phyloP scores from a whole-genome alignment of 306 rosid genomes.

The Gynostemma pentaphyllum region DNA sequence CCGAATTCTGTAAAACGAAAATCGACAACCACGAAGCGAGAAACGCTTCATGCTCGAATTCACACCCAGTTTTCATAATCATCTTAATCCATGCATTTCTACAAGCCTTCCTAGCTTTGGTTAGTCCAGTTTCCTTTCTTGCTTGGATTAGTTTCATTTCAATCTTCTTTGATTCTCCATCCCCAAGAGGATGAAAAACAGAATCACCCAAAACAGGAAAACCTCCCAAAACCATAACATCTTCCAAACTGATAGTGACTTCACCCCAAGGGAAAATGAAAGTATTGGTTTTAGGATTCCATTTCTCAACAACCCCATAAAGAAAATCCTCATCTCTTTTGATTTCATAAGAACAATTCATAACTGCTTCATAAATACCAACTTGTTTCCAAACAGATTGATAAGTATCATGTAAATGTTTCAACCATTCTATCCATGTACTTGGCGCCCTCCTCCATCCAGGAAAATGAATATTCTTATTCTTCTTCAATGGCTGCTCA shows the following conservation, averaged over 20 bases:
- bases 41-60: slow-evolving; percentile 54
- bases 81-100: slow-evolving; percentile 17
- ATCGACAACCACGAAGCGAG: slow-evolving; percentile 34
- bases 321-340: background rate
- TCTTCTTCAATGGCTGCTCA: slow-evolving; percentile 14
- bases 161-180: background rate
- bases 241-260: slow-evolving; percentile 49
- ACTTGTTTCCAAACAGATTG: slow-evolving; percentile 28
- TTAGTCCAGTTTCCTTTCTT: background rate
- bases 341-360: slow-evolving; percentile 18
- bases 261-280: slow-evolving; percentile 44
- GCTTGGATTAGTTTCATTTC: background rate
- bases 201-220: slow-evolving; percentile 15
- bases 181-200: background rate
- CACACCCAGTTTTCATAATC: slow-evolving; percentile 23
- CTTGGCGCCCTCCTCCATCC: slow-evolving; percentile 12
- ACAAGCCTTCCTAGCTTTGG: background rate
- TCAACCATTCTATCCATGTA: slow-evolving; percentile 29
- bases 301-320: slow-evolving; percentile 25
- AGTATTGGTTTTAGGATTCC: slow-evolving; percentile 28
- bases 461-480: slow-evolving; percentile 7
- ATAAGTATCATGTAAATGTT: slow-evolving; percentile 12
- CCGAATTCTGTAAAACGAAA: slow-evolving; percentile 17
- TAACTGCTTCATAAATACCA: slow-evolving; percentile 35
- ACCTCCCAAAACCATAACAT: slow-evolving; percentile 26